Evolutionary conservation across 768 basidiomycete species (phyloP), one percentile per base, ranked within the genome.

Genomic region (Trametes cubensis): DNA sequence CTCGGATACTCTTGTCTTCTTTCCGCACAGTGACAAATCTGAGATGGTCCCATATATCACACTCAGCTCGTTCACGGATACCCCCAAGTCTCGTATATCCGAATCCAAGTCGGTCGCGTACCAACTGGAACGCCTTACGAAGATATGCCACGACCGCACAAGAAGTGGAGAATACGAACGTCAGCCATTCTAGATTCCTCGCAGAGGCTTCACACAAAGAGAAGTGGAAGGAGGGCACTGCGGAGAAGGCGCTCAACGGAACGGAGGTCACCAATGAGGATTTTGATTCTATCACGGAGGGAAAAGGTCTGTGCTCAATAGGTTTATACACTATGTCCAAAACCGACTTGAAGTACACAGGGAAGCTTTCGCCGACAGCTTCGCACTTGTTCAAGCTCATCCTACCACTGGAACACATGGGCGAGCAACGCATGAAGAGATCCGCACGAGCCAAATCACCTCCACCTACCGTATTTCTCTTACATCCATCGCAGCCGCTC

Each of bases 401-500:
- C 34, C 71, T 88, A 0, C 86, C 88, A 0, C 76, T 79, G 62
- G 78, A 66, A 20, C 66, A 63, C 69, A 46, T 63, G 66, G 44
- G 66, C 51, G 50, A 59, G 61, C 60, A 60, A 48, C 62, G 18
- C 55, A 44, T 55, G 46, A 48, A 45, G 61, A 48, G 46, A 56
- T 23, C 34, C 55, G 26, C 26, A 34, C 53, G 60, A 72, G 74
- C 47, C 77, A 57, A 51, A 58, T 63, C 62, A 45, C 67, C 55
- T 39, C 74, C 73, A 44, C 85, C 70, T 67, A 82, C 66, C 10
- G 84, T 88, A 5, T 81, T 88, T 62, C 81, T 89, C 6, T 77
- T 89, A 0, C 88, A 89, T 62, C 87, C 87, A 5, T 82, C 84
- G 0, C 88, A 89, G 66, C 88, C 87, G 0, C 80, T 89, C 6